These are phyloP conservation scores for Rhynchospora pubera DNA, from an alignment of 176 grass and related monocot species.

Conservation along the genomic window DNA sequence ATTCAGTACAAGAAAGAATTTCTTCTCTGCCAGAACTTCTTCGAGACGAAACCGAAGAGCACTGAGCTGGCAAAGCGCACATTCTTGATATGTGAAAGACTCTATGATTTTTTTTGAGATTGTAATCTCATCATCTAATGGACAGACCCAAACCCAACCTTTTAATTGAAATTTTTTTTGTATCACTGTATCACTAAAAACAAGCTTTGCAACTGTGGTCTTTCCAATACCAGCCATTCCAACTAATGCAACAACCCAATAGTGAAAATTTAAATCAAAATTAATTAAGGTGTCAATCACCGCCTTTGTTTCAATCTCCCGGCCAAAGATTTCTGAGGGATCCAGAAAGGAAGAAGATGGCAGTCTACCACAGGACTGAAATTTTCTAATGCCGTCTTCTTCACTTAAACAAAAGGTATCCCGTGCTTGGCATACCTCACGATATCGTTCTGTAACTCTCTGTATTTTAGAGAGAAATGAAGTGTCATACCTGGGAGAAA, in stretches of 20 bases:
- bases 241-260: constrained; percentile 7
- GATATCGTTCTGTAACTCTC: neutral
- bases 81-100: neutral
- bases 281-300: neutral
- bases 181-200: constrained; percentile 22
- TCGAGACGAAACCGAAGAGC: constrained; percentile 11
- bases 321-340: neutral
- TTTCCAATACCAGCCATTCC: constrained; percentile 36
- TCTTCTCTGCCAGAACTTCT: constrained; percentile 4
- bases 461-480: constrained; percentile 3
- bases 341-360: neutral
- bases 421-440: neutral
- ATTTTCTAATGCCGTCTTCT: neutral
- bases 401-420: constrained; percentile 12
- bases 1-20: constrained; percentile 46
- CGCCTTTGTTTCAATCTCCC: neutral
- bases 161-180: neutral
- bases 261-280: neutral
- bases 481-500: neutral
- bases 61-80: neutral
- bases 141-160: constrained; percentile 34
- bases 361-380: neutral
- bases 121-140: constrained; percentile 37
- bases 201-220: constrained; percentile 33
- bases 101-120: constrained; percentile 26